Evolutionary conservation across 2,329 filamentous ascomycete species (phyloP).

Genomic region (Fusarium xylarioides): DNA sequence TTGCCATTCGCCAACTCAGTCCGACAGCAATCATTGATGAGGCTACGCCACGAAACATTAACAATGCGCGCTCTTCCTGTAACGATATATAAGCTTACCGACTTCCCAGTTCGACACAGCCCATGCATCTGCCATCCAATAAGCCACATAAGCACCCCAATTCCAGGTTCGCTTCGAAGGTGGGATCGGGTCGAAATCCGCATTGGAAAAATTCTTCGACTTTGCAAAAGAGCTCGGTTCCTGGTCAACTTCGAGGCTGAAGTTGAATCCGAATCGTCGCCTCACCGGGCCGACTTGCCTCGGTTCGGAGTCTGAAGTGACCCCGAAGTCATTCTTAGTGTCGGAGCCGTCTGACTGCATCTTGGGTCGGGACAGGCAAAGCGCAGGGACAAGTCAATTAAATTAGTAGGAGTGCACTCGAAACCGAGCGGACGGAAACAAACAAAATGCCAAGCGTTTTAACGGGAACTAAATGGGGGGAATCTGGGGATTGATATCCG

Average conservation of each 20-base stretch:
- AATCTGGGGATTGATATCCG: neutral
- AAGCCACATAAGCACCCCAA: slow-evolving; percentile 6
- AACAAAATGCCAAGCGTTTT: neutral
- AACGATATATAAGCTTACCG: neutral
- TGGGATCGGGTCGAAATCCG: slow-evolving; percentile 2
- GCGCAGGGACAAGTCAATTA: neutral
- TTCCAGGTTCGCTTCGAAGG: slow-evolving; percentile 9
- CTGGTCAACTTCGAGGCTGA: slow-evolving; percentile 4
- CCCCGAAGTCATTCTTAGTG: neutral
- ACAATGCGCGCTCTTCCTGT: neutral
- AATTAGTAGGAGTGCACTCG: neutral
- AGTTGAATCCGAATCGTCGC: slow-evolving; percentile 2
- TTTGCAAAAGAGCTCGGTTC: slow-evolving; percentile 7
- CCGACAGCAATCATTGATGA: slow-evolving; percentile 8
- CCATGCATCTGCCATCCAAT: slow-evolving; percentile 15
- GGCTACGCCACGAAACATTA: neutral
- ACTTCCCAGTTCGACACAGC: slow-evolving; percentile 13
- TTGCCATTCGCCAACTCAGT: slow-evolving; percentile 10
- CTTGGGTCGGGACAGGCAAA: neutral
- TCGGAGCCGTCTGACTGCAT: slow-evolving; percentile 8
- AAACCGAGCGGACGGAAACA: neutral
- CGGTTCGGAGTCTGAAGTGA: neutral
- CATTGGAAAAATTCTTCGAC: neutral
- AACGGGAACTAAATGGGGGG: neutral
- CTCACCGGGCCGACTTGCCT: neutral